A percentile compares a stretch with the other conserved stretches of the same genome.
These are phyloP conservation scores for Euphrasia confusa DNA, from an alignment of 257 asterid genomes.

Conservation along the genomic window DNA sequence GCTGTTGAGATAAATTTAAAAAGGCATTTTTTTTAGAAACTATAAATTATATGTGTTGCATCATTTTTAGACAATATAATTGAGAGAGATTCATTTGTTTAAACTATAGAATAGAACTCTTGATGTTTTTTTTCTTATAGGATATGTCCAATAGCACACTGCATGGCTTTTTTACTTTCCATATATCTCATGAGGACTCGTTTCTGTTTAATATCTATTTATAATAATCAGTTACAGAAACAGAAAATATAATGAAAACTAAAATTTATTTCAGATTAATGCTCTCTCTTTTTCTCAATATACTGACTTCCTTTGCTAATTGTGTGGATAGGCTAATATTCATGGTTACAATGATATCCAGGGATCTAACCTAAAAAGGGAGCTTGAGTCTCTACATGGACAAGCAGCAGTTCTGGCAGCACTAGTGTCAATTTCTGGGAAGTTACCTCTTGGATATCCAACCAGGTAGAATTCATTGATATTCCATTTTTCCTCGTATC, in stretches of 20 bases:
- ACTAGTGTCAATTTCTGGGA: slow-evolving; percentile 76
- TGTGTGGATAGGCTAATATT: slow-evolving; percentile 13
- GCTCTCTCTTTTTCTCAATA: neutral
- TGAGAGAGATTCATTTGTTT: slow-evolving; percentile 14
- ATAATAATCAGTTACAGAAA: slow-evolving; percentile 16
- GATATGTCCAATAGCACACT: slow-evolving; percentile 5
- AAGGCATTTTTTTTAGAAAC: slow-evolving; percentile 2
- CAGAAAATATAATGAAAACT: slow-evolving; percentile 1
- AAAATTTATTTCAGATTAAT: slow-evolving; percentile 5
- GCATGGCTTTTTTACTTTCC: slow-evolving; percentile 3
- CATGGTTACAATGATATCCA: slow-evolving; percentile 28
- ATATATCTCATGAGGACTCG: slow-evolving; percentile 7
- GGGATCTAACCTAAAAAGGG: slow-evolving; percentile 70
- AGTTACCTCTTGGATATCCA: slow-evolving; percentile 96
- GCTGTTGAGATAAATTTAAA: neutral
- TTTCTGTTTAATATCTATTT: slow-evolving; percentile 22
- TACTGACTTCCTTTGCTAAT: slow-evolving; percentile 14
- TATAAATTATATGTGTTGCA: slow-evolving; percentile 4
- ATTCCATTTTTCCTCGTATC: slow-evolving; percentile 11
- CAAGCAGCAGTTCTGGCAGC: slow-evolving; percentile 95
- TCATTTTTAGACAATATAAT: slow-evolving; percentile 4
- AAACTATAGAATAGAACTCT: neutral
- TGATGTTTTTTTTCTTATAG: slow-evolving; percentile 10
- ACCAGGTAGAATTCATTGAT: slow-evolving; percentile 50
- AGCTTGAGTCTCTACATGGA: slow-evolving; percentile 83